Conservation (phyloP, 2,329 filamentous ascomycete species). For the Cadophora gregata region DNA sequence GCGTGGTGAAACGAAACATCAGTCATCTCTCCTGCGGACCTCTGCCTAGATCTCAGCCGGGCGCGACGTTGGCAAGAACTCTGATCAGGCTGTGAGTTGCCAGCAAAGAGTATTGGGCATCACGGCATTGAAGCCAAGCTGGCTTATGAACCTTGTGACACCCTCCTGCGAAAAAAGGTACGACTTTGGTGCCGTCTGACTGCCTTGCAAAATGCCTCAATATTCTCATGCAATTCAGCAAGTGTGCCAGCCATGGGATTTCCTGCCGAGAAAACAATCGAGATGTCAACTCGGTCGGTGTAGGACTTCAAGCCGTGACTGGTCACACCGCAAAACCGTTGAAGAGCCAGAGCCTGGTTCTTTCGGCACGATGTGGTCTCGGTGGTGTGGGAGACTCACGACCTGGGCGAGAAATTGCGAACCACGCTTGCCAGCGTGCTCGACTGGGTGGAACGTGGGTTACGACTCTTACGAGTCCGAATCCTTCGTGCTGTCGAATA, state of each 20-base stretch:
- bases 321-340: slow-evolving; percentile 31
- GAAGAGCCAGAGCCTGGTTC: slow-evolving; percentile 8
- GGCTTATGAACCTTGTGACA: slow-evolving; percentile 20
- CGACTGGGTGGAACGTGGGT: slow-evolving; percentile 25
- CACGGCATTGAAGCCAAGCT: slow-evolving; percentile 22
- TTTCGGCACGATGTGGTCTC: slow-evolving; percentile 3
- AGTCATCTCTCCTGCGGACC: not conserved
- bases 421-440: slow-evolving; percentile 32
- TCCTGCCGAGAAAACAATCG: slow-evolving; percentile 14
- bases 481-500: slow-evolving; percentile 26
- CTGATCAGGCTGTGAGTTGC: slow-evolving; percentile 25
- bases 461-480: slow-evolving; percentile 24
- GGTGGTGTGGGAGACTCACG: slow-evolving; percentile 17
- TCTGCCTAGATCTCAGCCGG: slow-evolving; percentile 14
- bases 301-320: slow-evolving; percentile 25
- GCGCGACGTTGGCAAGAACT: slow-evolving; percentile 13
- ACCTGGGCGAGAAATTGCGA: slow-evolving; percentile 28
- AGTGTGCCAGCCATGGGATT: slow-evolving; percentile 20
- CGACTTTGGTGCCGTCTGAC: slow-evolving; percentile 18
- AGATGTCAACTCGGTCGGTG: slow-evolving; percentile 23
- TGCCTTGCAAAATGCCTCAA: slow-evolving; percentile 29
- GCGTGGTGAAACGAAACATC: not conserved
- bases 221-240: slow-evolving; percentile 8
- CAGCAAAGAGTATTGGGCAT: slow-evolving; percentile 30
- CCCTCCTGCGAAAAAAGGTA: slow-evolving; percentile 23